Percentiles rank a stretch among this genome's conserved stretches.
Conservation (phyloP, 768 basidiomycete species). For the Suillus weaverae region DNA sequence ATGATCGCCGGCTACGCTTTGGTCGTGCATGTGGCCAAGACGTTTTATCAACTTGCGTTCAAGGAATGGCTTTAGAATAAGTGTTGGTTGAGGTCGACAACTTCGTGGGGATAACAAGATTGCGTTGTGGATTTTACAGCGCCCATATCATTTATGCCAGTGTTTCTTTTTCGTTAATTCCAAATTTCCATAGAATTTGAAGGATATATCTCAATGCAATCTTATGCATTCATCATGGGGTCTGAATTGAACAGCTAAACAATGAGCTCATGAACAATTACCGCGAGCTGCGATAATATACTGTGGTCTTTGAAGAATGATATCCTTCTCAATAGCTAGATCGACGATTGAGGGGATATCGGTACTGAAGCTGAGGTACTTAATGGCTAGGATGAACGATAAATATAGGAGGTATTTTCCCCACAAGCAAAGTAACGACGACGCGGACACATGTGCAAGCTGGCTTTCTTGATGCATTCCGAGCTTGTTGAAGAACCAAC, state of each 20-base stretch:
- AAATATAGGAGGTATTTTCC: not conserved
- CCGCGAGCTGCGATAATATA: not conserved
- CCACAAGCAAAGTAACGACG: slow-evolving; percentile 39
- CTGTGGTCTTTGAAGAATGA: too few relatives aligned
- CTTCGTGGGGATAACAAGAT: too few relatives aligned
- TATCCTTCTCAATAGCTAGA: too few relatives aligned
- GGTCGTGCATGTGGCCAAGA: slow-evolving; percentile 28
- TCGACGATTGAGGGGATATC: too few relatives aligned
- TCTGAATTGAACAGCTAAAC: not conserved
- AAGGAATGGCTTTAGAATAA: slow-evolving; percentile 30
- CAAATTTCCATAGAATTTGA: not conserved
- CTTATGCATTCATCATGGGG: not conserved
- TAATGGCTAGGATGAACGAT: too few relatives aligned
- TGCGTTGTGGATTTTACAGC: not conserved
- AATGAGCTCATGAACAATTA: not conserved
- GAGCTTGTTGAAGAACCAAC: slow-evolving; percentile 4
- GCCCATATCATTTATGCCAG: not conserved
- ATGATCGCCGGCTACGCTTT: slow-evolving; percentile 24
- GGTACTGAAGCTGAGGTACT: too few relatives aligned
- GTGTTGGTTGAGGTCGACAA: not conserved
- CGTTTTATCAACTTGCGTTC: slow-evolving; percentile 26
- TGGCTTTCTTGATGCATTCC: slow-evolving; percentile 39
- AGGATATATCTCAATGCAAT: not conserved
- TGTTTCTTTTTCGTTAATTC: too few relatives aligned
- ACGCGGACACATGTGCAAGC: slow-evolving; percentile 72